Conservation (phyloP, 2,329 filamentous ascomycete species). For the Chaetomiaceae sp. region DNA sequence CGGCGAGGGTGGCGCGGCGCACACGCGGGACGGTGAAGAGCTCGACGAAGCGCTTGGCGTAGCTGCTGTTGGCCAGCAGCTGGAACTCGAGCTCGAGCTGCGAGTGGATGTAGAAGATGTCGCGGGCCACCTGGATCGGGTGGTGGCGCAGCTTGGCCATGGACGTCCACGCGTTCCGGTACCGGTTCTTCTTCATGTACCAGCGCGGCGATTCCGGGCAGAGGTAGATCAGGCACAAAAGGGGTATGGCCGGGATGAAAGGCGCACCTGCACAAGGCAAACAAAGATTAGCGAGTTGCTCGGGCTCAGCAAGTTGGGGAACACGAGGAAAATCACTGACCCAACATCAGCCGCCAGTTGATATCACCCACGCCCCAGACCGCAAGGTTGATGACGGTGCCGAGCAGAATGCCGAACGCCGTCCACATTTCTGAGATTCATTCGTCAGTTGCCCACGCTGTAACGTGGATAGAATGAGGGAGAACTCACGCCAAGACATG, state of each 20-base stretch:
- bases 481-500: conserved; percentile 62
- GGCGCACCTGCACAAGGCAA: conserved; percentile 42
- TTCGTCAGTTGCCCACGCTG: conserved; percentile 3
- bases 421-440: conserved; percentile 52
- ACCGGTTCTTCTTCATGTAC: conserved; percentile 61
- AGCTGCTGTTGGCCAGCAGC: conserved; percentile 46
- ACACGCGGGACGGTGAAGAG: conserved; percentile 64
- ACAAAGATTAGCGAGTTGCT: neutral
- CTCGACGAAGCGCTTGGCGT: conserved; percentile 56
- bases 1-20: conserved; percentile 66
- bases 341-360: conserved; percentile 37
- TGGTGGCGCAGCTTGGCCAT: conserved; percentile 47
- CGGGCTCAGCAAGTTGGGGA: too few species aligned
- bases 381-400: conserved; percentile 56
- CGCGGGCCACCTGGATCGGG: conserved; percentile 52
- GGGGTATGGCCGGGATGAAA: conserved; percentile 53
- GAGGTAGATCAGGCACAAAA: conserved; percentile 55
- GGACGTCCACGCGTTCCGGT: conserved; percentile 53
- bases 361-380: conserved; percentile 32
- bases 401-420: conserved; percentile 55
- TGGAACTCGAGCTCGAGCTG: conserved; percentile 56
- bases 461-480: neutral
- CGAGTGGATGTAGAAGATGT: conserved; percentile 59
- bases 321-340: too few species aligned
- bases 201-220: conserved; percentile 62